Percentiles rank a stretch among this genome's conserved stretches.
phyloP scores from a whole-genome alignment of 306 rosid genomes.

The Echinosophora koreensis region DNA sequence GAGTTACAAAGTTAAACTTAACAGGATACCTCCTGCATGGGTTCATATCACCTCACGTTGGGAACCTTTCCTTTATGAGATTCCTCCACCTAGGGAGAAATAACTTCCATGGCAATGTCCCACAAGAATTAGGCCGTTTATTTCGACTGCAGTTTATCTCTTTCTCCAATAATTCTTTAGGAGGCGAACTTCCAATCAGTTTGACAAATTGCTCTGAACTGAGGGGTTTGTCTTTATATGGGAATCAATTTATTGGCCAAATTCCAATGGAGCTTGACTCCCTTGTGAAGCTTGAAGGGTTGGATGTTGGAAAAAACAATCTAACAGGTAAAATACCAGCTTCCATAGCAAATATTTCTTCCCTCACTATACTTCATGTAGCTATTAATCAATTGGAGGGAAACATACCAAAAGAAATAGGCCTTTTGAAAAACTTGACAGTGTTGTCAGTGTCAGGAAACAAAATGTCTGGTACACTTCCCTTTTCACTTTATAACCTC shows the following conservation, averaged over 20 bases:
- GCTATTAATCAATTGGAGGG: no score
- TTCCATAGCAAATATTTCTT: no score
- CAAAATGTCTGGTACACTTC: neutral
- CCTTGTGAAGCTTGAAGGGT: no score
- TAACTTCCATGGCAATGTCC: neutral
- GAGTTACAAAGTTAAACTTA: slow-evolving; percentile 18
- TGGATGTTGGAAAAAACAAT: no score
- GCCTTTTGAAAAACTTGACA: neutral
- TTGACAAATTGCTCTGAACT: no score
- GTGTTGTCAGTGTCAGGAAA: rapidly evolving
- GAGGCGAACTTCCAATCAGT: slow-evolving; percentile 22
- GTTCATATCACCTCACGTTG: slow-evolving; percentile 38
- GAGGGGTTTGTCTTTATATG: no score
- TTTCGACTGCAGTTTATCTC: neutral
- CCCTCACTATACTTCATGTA: no score
- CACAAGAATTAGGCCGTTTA: slow-evolving; percentile 21
- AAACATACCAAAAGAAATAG: no score
- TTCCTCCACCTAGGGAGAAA: neutral
- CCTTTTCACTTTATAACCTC: neutral
- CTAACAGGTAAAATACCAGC: no score
- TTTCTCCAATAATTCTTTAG: slow-evolving; percentile 1
- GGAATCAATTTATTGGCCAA: no score
- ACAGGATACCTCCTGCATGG: neutral
- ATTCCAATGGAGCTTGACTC: no score
- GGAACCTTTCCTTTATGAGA: slow-evolving; percentile 43